Conservation (phyloP, 169 alveolate genomes). For the Cryptosporidium sp. region DNA sequence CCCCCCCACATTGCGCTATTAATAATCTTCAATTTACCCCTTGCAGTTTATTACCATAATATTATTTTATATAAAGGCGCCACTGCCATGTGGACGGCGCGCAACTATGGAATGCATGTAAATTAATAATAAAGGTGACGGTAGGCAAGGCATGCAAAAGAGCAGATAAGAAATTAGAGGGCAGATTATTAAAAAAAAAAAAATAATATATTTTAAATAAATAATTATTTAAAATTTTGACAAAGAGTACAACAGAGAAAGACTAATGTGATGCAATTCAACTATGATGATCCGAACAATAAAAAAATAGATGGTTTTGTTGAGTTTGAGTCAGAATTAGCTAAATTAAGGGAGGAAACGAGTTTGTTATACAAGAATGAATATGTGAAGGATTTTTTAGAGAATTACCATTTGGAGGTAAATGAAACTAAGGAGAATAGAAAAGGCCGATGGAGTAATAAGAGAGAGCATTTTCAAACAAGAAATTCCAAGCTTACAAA, state of each 20-base stretch:
- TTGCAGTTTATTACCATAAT: neutral
- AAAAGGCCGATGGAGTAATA: neutral
- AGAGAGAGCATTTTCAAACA: neutral
- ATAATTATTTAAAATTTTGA: neutral
- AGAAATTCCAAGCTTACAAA: neutral
- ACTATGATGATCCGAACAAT: slow-evolving; percentile 20
- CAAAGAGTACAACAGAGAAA: neutral
- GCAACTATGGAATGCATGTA: neutral
- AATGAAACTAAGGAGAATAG: slow-evolving; percentile 16
- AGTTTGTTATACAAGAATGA: slow-evolving; percentile 45
- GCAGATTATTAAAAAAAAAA: too few species aligned
- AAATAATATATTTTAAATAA: neutral
- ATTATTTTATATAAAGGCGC: neutral
- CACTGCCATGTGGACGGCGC: slow-evolving; percentile 12
- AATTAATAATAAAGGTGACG: neutral
- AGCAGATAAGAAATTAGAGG: neutral
- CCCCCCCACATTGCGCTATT: too few species aligned
- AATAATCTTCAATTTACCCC: neutral
- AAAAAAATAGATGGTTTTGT: slow-evolving; percentile 4
- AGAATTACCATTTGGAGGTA: slow-evolving; percentile 26
- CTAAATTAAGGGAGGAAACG: slow-evolving; percentile 55
- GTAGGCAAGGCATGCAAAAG: slow-evolving; percentile 18
- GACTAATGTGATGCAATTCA: slow-evolving; percentile 56
- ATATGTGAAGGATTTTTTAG: slow-evolving; percentile 52
- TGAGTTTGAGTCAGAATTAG: slow-evolving; percentile 54